Conservation (phyloP, 306 rosid genomes). For the Betula pendula region DNA sequence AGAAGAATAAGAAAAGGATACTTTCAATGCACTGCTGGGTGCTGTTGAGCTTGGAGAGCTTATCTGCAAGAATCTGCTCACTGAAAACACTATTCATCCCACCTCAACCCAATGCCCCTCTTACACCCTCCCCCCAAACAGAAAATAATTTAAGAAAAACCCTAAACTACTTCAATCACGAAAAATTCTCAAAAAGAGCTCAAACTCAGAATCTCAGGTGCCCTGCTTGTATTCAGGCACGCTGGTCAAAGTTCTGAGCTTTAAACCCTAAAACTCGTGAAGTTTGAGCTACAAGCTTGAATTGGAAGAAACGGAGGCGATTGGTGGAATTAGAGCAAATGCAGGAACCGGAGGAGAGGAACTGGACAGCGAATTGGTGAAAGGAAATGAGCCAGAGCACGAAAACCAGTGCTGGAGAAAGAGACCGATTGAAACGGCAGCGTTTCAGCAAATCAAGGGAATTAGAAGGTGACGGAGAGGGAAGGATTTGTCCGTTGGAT, state of each 20-base stretch:
- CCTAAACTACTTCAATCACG: conserved; percentile 15
- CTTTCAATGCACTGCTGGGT: conserved; percentile 89
- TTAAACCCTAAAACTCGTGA: conserved; percentile 5
- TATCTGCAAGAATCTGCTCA: conserved; percentile 81
- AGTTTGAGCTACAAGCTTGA: neutral
- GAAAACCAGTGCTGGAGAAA: conserved; percentile 11
- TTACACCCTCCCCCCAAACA: conserved; percentile 20
- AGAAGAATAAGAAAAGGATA: conserved; percentile 44
- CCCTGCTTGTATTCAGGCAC: neutral
- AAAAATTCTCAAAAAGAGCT: neutral
- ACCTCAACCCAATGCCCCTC: conserved; percentile 23
- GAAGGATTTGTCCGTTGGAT: neutral
- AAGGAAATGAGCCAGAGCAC: neutral
- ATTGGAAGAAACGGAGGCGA: neutral
- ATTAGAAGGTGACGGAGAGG: neutral
- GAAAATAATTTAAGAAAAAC: conserved; percentile 19
- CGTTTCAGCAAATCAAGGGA: conserved; percentile 20
- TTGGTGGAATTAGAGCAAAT: conserved; percentile 17
- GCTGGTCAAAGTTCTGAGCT: conserved; percentile 11
- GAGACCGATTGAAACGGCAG: conserved; percentile 11
- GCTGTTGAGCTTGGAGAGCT: conserved; percentile 85
- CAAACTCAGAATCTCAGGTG: neutral
- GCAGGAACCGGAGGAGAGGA: conserved; percentile 20
- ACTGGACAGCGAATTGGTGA: conserved; percentile 4
- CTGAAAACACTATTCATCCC: conserved; percentile 76